Conservation (phyloP, 1,139 yeast species). For the Blastobotrys apis region DNA sequence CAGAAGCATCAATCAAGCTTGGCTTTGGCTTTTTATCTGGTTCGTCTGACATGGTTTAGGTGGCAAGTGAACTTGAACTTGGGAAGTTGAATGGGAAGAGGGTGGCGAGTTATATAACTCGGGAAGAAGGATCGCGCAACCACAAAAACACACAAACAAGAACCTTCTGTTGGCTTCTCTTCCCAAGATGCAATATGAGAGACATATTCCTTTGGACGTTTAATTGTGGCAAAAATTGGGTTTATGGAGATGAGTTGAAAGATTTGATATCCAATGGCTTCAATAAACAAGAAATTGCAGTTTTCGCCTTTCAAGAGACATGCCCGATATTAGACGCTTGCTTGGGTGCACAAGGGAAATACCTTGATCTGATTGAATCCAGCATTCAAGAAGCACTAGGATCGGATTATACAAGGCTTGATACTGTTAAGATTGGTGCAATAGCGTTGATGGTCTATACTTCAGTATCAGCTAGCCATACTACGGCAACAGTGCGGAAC, state of each 20-base stretch:
- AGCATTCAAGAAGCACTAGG: slow-evolving; percentile 43
- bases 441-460: slow-evolving; percentile 55
- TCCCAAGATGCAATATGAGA: slow-evolving; percentile 3
- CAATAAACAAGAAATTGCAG: slow-evolving; percentile 41
- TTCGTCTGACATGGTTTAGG: slow-evolving; percentile 4
- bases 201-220: slow-evolving; percentile 23
- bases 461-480: slow-evolving; percentile 34
- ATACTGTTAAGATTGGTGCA: slow-evolving; percentile 55
- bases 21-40: slow-evolving; percentile 20
- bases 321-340: slow-evolving; percentile 63
- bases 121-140: too few species aligned
- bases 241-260: slow-evolving; percentile 2
- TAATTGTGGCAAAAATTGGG: slow-evolving; percentile 26
- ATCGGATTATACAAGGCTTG: slow-evolving; percentile 44
- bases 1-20: slow-evolving; percentile 50
- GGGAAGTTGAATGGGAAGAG: too few species aligned
- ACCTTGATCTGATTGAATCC: slow-evolving; percentile 42
- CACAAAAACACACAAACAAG: too few species aligned
- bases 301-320: slow-evolving; percentile 73
- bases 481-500: slow-evolving; percentile 39
- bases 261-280: slow-evolving; percentile 6
- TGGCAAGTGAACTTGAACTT: not conserved
- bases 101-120: too few species aligned
- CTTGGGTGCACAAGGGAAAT: slow-evolving; percentile 41
- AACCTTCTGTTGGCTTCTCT: not conserved